phyloP scores from a whole-genome alignment of 2,329 filamentous ascomycete species.

The Fusarium sp. region DNA sequence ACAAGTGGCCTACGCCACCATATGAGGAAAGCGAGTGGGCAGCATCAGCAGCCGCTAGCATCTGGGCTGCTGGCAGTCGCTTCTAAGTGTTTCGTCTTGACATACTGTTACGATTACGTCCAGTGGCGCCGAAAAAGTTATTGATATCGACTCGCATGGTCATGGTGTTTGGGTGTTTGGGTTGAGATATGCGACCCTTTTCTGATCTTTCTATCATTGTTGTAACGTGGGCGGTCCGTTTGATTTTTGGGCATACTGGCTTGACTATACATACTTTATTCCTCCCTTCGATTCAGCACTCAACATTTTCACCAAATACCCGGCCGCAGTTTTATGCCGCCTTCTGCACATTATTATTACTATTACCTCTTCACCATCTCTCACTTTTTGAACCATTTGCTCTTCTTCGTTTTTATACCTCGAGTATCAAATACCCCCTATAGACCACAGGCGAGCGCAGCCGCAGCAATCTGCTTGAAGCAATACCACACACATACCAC shows the following conservation, averaged over 20 bases:
- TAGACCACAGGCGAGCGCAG: slow-evolving; percentile 49
- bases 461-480: slow-evolving; percentile 43
- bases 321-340: slow-evolving; percentile 35
- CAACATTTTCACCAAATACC: slow-evolving; percentile 43
- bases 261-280: slow-evolving; percentile 44
- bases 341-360: slow-evolving; percentile 35
- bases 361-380: slow-evolving; percentile 32
- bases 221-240: slow-evolving; percentile 36
- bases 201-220: slow-evolving; percentile 25
- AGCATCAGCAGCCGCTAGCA: slow-evolving; percentile 81
- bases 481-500: slow-evolving; percentile 40
- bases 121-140: slow-evolving; percentile 41
- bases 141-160: slow-evolving; percentile 41
- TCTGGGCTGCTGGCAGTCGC: slow-evolving; percentile 76
- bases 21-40: slow-evolving; percentile 96
- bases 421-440: slow-evolving; percentile 51
- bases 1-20: slow-evolving; percentile 94
- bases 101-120: slow-evolving; percentile 37
- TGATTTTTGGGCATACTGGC: slow-evolving; percentile 39
- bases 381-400: slow-evolving; percentile 31
- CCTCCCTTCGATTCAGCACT: slow-evolving; percentile 42
- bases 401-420: slow-evolving; percentile 42
- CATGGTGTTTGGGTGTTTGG: slow-evolving; percentile 44
- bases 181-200: slow-evolving; percentile 32
- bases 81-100: slow-evolving; percentile 53